phyloP scores from a whole-genome alignment of 2,329 filamentous ascomycete species.

The Exophiala calicioides region DNA sequence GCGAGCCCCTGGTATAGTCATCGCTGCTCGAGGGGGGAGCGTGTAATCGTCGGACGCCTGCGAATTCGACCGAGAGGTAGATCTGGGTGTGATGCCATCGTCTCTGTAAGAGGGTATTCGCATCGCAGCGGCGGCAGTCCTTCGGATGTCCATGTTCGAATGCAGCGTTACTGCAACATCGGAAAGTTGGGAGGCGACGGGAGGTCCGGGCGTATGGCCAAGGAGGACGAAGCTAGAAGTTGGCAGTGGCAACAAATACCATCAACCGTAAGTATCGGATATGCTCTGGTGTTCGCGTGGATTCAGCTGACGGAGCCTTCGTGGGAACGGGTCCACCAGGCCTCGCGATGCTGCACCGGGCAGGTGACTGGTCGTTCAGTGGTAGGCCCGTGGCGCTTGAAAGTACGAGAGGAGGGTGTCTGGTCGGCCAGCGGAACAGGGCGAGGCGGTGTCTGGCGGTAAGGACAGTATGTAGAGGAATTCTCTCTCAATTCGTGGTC shows the following conservation, averaged over 20 bases:
- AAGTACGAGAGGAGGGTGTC: background rate
- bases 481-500: constrained; percentile 16
- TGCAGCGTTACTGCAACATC: constrained; percentile 25
- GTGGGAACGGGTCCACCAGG: too few relatives aligned
- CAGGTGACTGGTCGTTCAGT: constrained; percentile 7
- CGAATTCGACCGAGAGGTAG: constrained; percentile 39
- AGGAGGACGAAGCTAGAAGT: constrained; percentile 7
- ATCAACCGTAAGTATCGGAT: background rate
- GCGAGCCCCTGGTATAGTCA: constrained; percentile 64
- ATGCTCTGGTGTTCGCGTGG: constrained; percentile 7
- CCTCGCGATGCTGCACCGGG: too few relatives aligned
- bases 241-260: constrained; percentile 18
- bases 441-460: constrained; percentile 18
- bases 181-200: constrained; percentile 15
- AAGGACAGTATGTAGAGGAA: constrained; percentile 27
- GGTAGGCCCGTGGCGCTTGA: too few relatives aligned
- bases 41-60: constrained; percentile 46
- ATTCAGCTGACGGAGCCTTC: constrained; percentile 9
- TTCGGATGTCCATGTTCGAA: constrained; percentile 25
- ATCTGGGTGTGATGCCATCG: constrained; percentile 14
- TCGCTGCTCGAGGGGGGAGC: constrained; percentile 51
- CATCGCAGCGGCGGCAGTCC: constrained; percentile 19
- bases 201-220: background rate
- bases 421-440: background rate
- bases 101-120: constrained; percentile 20